These are phyloP conservation scores for Cercophora sp. DNA, from an alignment of 495 filamentous ascomycete genomes.

Conservation along the genomic window DNA sequence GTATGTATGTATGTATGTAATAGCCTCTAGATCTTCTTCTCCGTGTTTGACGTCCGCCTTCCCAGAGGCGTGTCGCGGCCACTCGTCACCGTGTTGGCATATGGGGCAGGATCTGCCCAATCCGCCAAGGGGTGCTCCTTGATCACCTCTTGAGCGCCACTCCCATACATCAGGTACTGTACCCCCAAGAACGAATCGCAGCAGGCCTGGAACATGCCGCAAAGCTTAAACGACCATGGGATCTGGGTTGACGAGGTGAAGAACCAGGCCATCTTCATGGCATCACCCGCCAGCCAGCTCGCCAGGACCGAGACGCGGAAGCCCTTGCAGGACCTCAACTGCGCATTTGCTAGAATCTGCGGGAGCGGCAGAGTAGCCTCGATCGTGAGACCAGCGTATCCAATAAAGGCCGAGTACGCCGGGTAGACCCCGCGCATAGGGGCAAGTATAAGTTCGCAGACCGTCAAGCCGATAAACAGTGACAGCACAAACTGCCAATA, in stretches of 20 bases:
- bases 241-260: conserved; percentile 69
- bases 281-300: conserved; percentile 86
- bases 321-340: conserved; percentile 75
- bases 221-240: conserved; percentile 84
- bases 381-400: conserved; percentile 78
- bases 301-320: conserved; percentile 82
- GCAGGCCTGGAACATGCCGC: conserved; percentile 83
- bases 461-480: conserved; percentile 60
- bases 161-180: conserved; percentile 82
- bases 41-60: conserved; percentile 34
- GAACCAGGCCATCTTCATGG: conserved; percentile 96
- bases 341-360: conserved; percentile 79
- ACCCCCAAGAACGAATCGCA: conserved; percentile 81
- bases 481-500: conserved; percentile 86
- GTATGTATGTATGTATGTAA: background rate
- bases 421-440: conserved; percentile 54
- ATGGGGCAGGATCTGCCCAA: conserved; percentile 10
- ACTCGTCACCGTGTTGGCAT: conserved; percentile 13
- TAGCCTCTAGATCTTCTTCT: conserved; percentile 29
- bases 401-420: conserved; percentile 67
- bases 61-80: conserved; percentile 31
- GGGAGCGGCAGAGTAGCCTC: conserved; percentile 89
- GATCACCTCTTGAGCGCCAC: conserved; percentile 34
- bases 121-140: conserved; percentile 18
- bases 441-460: conserved; percentile 69